Evolutionary conservation across 345 rosid species (phyloP).

Genomic region (Pugionium cornutum): DNA sequence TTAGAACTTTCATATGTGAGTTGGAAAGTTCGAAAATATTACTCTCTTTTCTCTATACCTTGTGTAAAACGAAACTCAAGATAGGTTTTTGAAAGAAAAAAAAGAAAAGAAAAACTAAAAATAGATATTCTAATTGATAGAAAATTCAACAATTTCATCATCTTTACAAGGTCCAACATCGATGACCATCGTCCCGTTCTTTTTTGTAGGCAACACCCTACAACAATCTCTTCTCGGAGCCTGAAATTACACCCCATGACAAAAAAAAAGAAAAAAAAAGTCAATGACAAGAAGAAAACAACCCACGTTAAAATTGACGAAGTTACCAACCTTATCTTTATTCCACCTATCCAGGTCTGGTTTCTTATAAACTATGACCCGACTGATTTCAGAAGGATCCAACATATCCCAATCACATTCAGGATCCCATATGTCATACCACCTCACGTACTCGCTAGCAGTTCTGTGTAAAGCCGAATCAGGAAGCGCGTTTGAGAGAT

Average conservation of each 20-base stretch:
- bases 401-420: conserved; percentile 51
- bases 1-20: background rate
- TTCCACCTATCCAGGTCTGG: conserved; percentile 55
- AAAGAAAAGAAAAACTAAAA: background rate
- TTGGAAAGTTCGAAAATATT: background rate
- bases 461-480: conserved; percentile 38
- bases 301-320: background rate
- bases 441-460: conserved; percentile 46
- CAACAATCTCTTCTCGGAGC: conserved; percentile 66
- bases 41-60: background rate
- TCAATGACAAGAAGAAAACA: background rate
- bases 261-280: background rate
- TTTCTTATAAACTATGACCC: conserved; percentile 47
- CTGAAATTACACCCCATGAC: conserved; percentile 26
- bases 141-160: conserved; percentile 47
- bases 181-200: conserved; percentile 43
- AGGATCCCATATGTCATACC: conserved; percentile 24
- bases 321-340: conserved; percentile 32
- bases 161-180: conserved; percentile 53
- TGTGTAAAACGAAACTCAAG: background rate
- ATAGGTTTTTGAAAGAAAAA: background rate
- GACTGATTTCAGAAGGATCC: conserved; percentile 40
- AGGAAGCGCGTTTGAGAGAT: conserved; percentile 44
- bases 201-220: conserved; percentile 42
- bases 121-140: conserved; percentile 3